Evolutionary conservation across 306 rosid genomes (phyloP), one percentile per base, ranked within the genome.

Genomic region (Vachellia pachyceras): DNA sequence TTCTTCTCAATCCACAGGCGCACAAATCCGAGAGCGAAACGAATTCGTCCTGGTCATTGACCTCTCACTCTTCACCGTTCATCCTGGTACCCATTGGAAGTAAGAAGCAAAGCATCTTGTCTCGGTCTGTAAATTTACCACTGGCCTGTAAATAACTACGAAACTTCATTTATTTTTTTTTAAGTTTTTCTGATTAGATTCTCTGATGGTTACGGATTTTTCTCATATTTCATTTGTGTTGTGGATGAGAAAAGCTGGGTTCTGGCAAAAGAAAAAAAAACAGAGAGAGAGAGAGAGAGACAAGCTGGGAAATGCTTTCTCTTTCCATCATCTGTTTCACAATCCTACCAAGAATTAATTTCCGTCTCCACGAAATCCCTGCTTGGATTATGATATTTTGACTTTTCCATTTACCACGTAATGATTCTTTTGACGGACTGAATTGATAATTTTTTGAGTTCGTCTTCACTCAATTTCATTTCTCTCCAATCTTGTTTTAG

Each of bases 101-200:
- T 54, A 72, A 76, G 84, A 86, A 83, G 88, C 85, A 64, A 85
- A 76, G 89, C 75, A 74, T 86, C 80, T 84, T 76, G 69, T 57
- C 67, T 87, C 39, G 49, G 52, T 52, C 35, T 55, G 71, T 82
- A 61, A 33, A 14, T 50, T 29, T 29, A 29, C 2, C 20, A n/a
- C 17, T 58, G 52, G 5, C 18, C n/a, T 11, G 47, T 23, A 78
- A 74, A 80, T 67, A 6, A 52, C 60, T 5, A 1, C 18, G 60
- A 52, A 52, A 52, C 60, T 33, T 73, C 50, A 4, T 65, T 79
- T 11, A 39, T 29, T 29, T 0, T 79, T 11, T 50, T 29, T 29
- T 0, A 29, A 2, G 1, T 6, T 50, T 1, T 2, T 49, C 5
- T 55, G 7, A 40, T 58, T 37, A 18, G 54, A 55, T 20, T 55